phyloP scores from a whole-genome alignment of 495 filamentous ascomycete species.

The Cercophora scortea region DNA sequence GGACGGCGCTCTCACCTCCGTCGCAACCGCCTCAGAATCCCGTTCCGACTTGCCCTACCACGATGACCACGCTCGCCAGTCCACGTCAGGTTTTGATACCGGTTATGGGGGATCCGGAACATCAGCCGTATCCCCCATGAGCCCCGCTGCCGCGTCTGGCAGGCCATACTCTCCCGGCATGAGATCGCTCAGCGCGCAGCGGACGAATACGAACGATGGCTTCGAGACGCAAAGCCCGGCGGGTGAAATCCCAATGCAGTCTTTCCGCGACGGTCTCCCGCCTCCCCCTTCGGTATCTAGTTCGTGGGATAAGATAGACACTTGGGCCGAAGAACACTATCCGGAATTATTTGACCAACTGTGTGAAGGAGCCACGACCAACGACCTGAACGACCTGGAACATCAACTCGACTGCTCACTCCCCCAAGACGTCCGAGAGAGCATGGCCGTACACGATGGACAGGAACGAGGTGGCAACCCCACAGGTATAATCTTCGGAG shows the following conservation, averaged over 20 bases:
- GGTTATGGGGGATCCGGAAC: slow-evolving; percentile 30
- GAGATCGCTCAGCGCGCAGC: slow-evolving; percentile 60
- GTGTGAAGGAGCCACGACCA: slow-evolving; percentile 80
- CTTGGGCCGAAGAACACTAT: slow-evolving; percentile 91
- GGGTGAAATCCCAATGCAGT: slow-evolving; percentile 93
- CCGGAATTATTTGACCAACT: slow-evolving; percentile 90
- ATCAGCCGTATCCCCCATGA: slow-evolving; percentile 46
- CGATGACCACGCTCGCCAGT: slow-evolving; percentile 54
- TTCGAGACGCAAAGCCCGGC: slow-evolving; percentile 57
- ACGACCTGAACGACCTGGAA: slow-evolving; percentile 95
- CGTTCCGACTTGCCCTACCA: slow-evolving; percentile 67
- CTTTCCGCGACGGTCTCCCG: slow-evolving; percentile 84
- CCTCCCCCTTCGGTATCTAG: slow-evolving; percentile 80
- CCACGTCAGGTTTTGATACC: slow-evolving; percentile 42
- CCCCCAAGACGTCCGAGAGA: slow-evolving; percentile 89
- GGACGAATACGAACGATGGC: slow-evolving; percentile 49
- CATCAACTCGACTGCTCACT: slow-evolving; percentile 93
- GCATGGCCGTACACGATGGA: slow-evolving; percentile 83
- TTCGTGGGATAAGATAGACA: slow-evolving; percentile 90
- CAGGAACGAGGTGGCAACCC: slow-evolving; percentile 90
- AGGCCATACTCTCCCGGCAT: slow-evolving; percentile 86
- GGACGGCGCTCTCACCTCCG: slow-evolving; percentile 64
- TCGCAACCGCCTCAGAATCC: slow-evolving; percentile 72
- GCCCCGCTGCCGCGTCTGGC: slow-evolving; percentile 43
- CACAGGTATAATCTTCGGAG: slow-evolving; percentile 86